Percentiles rank a stretch among this genome's conserved stretches.
Conservation (phyloP, 176 grass and related monocot species). For the Phoenix dactylifera region DNA sequence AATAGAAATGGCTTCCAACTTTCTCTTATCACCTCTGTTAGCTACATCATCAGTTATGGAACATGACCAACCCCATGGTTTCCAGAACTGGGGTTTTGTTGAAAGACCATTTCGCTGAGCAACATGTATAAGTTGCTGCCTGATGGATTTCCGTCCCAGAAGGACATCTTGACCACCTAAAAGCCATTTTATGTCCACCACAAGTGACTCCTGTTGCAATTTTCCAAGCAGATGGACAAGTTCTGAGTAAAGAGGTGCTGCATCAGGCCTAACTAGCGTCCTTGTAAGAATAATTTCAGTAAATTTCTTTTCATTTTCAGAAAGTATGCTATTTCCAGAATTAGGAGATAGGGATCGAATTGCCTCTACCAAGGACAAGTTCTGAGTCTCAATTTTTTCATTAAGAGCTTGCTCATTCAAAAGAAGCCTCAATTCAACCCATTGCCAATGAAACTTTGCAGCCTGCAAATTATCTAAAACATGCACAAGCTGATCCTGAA, state of each 20-base stretch:
- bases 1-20: slow-evolving; percentile 60
- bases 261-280: slow-evolving; percentile 89
- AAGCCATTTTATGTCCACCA: slow-evolving; percentile 94
- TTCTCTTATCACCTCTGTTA: slow-evolving; percentile 71
- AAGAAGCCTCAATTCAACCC: slow-evolving; percentile 95
- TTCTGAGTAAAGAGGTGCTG: slow-evolving; percentile 91
- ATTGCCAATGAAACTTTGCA: slow-evolving; percentile 99
- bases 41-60: slow-evolving; percentile 33
- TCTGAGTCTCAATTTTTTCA: slow-evolving; percentile 68
- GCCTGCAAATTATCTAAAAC: slow-evolving; percentile 84
- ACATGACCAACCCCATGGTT: slow-evolving; percentile 90
- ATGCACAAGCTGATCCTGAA: slow-evolving; percentile 71
- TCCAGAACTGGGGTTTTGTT: slow-evolving; percentile 71
- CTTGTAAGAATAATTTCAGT: slow-evolving; percentile 92
- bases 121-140: slow-evolving; percentile 77
- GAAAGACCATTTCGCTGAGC: slow-evolving; percentile 68
- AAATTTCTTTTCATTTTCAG: slow-evolving; percentile 96
- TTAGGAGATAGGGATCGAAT: slow-evolving; percentile 70
- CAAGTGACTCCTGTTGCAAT: slow-evolving; percentile 79
- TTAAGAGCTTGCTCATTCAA: slow-evolving; percentile 93
- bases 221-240: slow-evolving; percentile 83
- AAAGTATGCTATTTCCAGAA: slow-evolving; percentile 56
- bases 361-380: slow-evolving; percentile 67
- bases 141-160: slow-evolving; percentile 84
- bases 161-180: slow-evolving; percentile 82